These are phyloP conservation scores for Arachnopeziza araneosa DNA, from an alignment of 2,329 filamentous ascomycete genomes.

Conservation along the genomic window DNA sequence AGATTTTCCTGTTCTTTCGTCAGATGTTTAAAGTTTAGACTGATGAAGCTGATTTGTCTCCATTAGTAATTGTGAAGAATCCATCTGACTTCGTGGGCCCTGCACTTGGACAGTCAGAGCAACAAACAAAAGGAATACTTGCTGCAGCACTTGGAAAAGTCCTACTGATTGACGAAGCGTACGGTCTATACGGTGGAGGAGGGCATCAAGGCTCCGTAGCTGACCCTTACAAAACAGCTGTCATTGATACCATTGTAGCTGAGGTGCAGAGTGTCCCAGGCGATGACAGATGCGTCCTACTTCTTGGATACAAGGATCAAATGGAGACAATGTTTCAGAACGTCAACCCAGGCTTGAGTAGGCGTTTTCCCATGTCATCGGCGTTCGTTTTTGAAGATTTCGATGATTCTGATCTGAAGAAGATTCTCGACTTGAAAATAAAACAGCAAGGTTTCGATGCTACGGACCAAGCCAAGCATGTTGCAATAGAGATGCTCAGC, in stretches of 20 bases:
- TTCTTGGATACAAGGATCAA: conserved; percentile 60
- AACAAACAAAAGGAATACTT: conserved; percentile 65
- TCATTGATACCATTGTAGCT: conserved; percentile 68
- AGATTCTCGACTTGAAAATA: conserved; percentile 44
- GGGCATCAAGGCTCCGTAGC: conserved; percentile 35
- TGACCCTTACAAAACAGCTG: conserved; percentile 55
- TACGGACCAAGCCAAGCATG: conserved; percentile 39
- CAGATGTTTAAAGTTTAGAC: neutral
- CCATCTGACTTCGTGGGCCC: conserved; percentile 67
- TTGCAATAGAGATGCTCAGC: conserved; percentile 52
- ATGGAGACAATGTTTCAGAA: conserved; percentile 49
- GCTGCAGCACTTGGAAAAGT: conserved; percentile 48
- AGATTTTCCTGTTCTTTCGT: neutral
- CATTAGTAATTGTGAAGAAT: conserved; percentile 52
- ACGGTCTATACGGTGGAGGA: conserved; percentile 29
- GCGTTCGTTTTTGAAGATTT: conserved; percentile 68
- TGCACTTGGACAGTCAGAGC: conserved; percentile 60
- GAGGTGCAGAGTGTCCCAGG: conserved; percentile 64
- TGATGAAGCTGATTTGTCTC: neutral
- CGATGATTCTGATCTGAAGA: conserved; percentile 48
- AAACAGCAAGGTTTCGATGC: conserved; percentile 38
- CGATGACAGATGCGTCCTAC: conserved; percentile 65
- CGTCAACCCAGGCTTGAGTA: conserved; percentile 60
- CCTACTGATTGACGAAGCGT: conserved; percentile 55
- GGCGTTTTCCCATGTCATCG: conserved; percentile 57